Evolutionary conservation across 352 stramenopile genomes (phyloP).

Genomic region (Pythium apleroticum): DNA sequence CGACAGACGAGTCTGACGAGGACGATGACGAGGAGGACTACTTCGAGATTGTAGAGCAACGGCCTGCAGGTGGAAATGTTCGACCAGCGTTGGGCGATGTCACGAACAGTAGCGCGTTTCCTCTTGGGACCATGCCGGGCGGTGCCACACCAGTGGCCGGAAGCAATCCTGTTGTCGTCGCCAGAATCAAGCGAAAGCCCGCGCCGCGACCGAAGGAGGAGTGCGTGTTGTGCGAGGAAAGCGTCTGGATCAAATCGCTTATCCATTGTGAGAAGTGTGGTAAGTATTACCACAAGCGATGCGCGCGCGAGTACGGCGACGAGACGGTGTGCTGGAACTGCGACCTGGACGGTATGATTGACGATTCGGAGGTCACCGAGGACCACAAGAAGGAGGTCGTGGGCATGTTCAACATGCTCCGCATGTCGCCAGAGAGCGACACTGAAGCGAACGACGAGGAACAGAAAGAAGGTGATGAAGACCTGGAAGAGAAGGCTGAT

Average conservation of each 20-base stretch:
- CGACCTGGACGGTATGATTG: slow-evolving; percentile 69
- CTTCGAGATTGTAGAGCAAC: slow-evolving; percentile 12
- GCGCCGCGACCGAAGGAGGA: slow-evolving; percentile 38
- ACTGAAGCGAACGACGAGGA: slow-evolving; percentile 20
- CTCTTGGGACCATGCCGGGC: background rate
- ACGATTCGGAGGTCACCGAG: slow-evolving; percentile 71
- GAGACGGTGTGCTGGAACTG: slow-evolving; percentile 76
- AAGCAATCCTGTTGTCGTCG: background rate
- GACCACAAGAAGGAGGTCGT: slow-evolving; percentile 43
- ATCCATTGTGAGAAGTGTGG: slow-evolving; percentile 46
- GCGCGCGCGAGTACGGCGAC: slow-evolving; percentile 68
- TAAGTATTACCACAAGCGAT: slow-evolving; percentile 75
- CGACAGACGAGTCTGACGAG: slow-evolving; percentile 50
- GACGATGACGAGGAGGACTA: slow-evolving; percentile 31
- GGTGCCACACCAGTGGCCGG: background rate
- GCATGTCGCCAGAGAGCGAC: slow-evolving; percentile 27
- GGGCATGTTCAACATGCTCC: slow-evolving; percentile 47
- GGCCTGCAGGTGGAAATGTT: background rate
- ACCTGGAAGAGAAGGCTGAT: slow-evolving; percentile 9
- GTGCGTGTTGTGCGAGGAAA: slow-evolving; percentile 64
- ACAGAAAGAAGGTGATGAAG: slow-evolving; percentile 9
- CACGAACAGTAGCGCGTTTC: background rate
- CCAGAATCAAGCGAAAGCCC: slow-evolving; percentile 26
- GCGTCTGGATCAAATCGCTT: slow-evolving; percentile 34
- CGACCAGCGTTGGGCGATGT: background rate